Evolutionary conservation across 768 basidiomycete species (phyloP).

Genomic region (Leccinum rimulosum): DNA sequence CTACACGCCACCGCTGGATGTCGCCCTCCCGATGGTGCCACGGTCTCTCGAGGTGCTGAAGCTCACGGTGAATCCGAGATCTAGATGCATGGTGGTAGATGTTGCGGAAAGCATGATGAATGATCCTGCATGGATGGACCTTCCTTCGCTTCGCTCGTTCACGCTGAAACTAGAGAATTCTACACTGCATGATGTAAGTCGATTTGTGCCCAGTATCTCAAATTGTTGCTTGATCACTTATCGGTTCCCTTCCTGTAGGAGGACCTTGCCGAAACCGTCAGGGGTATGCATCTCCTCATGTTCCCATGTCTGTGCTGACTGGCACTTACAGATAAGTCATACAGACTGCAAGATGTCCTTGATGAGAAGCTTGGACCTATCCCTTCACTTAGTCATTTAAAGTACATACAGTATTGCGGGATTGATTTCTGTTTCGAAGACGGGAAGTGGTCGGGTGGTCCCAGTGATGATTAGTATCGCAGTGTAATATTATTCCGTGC

Average conservation of each 20-base stretch:
- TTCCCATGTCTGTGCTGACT: too few relatives aligned
- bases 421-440: too few relatives aligned
- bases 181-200: not conserved
- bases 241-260: not conserved
- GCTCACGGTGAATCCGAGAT: not conserved
- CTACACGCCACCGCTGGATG: not conserved
- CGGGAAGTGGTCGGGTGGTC: too few relatives aligned
- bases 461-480: too few relatives aligned
- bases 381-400: too few relatives aligned
- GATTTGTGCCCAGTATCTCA: not conserved
- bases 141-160: not conserved
- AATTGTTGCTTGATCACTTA: not conserved
- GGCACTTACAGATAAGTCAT: too few relatives aligned
- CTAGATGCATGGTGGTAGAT: not conserved
- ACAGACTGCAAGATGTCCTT: too few relatives aligned
- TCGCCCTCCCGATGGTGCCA: not conserved
- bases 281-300: too few relatives aligned
- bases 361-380: too few relatives aligned
- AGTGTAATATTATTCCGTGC: too few relatives aligned
- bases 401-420: too few relatives aligned
- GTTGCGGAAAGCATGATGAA: not conserved
- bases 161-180: not conserved
- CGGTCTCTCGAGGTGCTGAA: not conserved
- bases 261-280: too few relatives aligned
- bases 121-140: not conserved